A percentile compares a stretch with the other conserved stretches of the same genome.
Evolutionary conservation across 805 yeast species (phyloP).

Genomic region (Myxozyma sirexii): DNA sequence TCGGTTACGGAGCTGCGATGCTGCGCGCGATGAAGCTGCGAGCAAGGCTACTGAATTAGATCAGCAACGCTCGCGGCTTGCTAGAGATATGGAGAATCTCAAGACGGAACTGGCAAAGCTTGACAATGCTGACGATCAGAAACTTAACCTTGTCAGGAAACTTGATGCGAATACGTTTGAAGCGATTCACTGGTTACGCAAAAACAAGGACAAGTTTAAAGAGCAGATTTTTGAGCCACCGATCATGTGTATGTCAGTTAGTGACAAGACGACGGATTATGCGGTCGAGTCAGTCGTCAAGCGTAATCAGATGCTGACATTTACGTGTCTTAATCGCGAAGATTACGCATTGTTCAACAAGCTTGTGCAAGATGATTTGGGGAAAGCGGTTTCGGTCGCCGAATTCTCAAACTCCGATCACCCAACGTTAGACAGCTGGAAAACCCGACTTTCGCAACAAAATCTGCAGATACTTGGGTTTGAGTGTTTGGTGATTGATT

Average conservation of each 20-base stretch:
- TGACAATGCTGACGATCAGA: conserved; percentile 2
- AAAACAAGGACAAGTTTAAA: conserved; percentile 44
- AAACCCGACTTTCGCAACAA: conserved; percentile 39
- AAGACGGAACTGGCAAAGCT: conserved; percentile 10
- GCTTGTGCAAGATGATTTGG: conserved; percentile 47
- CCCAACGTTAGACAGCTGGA: conserved; percentile 35
- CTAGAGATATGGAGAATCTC: background rate
- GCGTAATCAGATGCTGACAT: conserved; percentile 56
- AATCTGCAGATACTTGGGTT: conserved; percentile 60
- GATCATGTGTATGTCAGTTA: conserved; percentile 60
- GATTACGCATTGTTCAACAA: conserved; percentile 54
- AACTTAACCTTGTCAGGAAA: conserved; percentile 2
- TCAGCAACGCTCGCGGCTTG: conserved; percentile 46
- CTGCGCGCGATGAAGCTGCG: background rate
- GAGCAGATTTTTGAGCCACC: conserved; percentile 72
- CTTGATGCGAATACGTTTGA: conserved; percentile 44
- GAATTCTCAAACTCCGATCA: conserved; percentile 38
- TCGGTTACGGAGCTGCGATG: background rate
- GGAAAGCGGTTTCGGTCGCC: conserved; percentile 59
- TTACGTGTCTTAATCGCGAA: conserved; percentile 59
- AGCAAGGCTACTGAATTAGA: background rate
- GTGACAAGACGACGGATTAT: conserved; percentile 53
- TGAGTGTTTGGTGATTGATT: conserved; percentile 77
- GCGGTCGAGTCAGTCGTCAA: conserved; percentile 63
- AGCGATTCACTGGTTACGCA: conserved; percentile 51